A percentile compares a stretch with the other conserved stretches of the same genome.
phyloP scores from a whole-genome alignment of 345 rosid genomes.

The Eucalyptus grandis region DNA sequence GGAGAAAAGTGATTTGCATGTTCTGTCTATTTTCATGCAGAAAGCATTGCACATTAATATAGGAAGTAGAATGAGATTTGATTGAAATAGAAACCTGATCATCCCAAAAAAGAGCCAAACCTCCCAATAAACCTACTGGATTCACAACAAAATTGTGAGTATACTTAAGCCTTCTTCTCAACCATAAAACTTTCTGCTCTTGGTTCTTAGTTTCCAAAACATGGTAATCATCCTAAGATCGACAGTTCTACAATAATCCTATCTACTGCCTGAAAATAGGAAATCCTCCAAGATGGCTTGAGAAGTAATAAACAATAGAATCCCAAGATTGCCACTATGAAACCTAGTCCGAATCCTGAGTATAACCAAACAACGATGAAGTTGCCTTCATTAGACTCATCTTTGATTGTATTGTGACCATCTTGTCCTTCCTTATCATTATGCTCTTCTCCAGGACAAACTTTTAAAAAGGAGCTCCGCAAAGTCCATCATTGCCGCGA shows the following conservation, averaged over 20 bases:
- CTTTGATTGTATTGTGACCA: not conserved
- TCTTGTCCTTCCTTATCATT: not conserved
- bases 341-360: not conserved
- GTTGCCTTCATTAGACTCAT: not conserved
- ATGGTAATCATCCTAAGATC: not conserved
- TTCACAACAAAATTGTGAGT: no score
- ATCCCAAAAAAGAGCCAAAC: no score
- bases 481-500: not conserved
- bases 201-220: no score
- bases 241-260: not conserved
- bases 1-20: no score
- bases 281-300: not conserved
- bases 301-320: not conserved
- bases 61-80: no score
- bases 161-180: no score
- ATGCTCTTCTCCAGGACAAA: not conserved
- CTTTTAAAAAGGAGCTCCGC: not conserved
- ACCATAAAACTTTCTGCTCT: no score
- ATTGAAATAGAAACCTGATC: no score
- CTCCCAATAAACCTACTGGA: no score
- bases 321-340: not conserved
- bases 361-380: not conserved
- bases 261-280: not conserved
- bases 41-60: no score
- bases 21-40: no score